Base-by-base conservation (phyloP, 176 grass and related monocot species). In the Hsuehochloa calcarea region DNA sequence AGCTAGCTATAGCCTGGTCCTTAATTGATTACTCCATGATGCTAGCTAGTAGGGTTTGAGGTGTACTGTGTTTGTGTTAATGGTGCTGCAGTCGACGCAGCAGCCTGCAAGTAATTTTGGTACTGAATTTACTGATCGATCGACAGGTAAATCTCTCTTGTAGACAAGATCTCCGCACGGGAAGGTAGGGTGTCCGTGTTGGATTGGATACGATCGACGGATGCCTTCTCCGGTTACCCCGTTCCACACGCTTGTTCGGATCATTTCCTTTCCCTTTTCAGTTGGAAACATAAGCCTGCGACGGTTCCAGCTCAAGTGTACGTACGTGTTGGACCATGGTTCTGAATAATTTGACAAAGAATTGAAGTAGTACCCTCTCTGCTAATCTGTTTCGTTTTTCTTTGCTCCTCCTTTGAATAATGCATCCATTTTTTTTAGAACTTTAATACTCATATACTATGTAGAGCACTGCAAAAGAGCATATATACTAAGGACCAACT, bases 21-120 rank as follows among this genome's bases (percentile, higher is more conserved):
- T 29, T 15, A 41, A 75, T 51, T 77, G 66, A 70, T 83, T 63
- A 64, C 64, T 16, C n/a, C 64, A 70, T 82, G 71, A 77, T 82
- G 14, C 62, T 62, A 76, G 23, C 15, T 27, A 29, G 39, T 59
- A 56, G 19, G 58, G 35, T 55, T 82, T 68, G 40, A 54, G 65
- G 22, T 25, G 58, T 52, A 67, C 62, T 70, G 40, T 13, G 63
- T 11, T 47, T 4, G 74, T 38, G 44, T 65, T 78, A 19, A 84
- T 78, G 54, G n/a, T 37, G 65, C 41, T 78, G 74, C 86, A 40
- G 69, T 68, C 17, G 15, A 46, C 41, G 39, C 3, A 50, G 73
- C 3, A 38, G 73, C 27, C 38, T 78, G 74, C 64, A 87, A 37
- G 31, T 39, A 14, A 38, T 65, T 52, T 56, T 60, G 25, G 44